Conservation (phyloP, 2,329 filamentous ascomycete genomes). For the Madurella fahalii region DNA sequence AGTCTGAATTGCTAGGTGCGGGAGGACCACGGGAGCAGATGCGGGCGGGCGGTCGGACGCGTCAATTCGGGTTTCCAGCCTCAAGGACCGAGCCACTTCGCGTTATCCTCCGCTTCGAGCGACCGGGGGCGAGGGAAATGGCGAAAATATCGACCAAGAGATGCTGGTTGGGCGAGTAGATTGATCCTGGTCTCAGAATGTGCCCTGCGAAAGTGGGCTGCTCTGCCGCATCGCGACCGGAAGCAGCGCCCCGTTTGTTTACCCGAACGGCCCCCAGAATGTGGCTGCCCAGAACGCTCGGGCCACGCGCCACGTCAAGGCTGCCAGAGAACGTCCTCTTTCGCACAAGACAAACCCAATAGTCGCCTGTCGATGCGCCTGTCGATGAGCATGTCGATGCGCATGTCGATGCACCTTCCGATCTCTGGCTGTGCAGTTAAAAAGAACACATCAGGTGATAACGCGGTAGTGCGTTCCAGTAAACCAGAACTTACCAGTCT, state of each 20-base stretch:
- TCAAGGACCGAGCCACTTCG: conserved; percentile 6
- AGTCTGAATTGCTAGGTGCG: neutral
- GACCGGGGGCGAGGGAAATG: neutral
- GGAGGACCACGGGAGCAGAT: neutral
- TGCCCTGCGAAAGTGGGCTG: conserved; percentile 7
- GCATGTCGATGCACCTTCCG: neutral
- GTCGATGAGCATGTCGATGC: neutral
- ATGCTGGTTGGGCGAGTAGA: conserved; percentile 14
- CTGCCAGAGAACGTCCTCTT: neutral
- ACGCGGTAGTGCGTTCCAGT: too few species aligned
- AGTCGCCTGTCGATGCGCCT: too few species aligned
- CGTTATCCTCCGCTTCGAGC: neutral
- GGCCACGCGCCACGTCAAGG: conserved; percentile 10
- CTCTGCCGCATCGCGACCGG: conserved; percentile 18
- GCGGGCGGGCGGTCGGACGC: conserved; percentile 19
- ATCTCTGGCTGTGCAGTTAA: too few species aligned
- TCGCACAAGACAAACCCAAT: too few species aligned
- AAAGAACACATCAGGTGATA: too few species aligned
- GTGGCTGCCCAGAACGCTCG: conserved; percentile 15
- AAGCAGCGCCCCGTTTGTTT: conserved; percentile 27
- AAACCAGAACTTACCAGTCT: too few species aligned
- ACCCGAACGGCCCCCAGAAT: conserved; percentile 18
- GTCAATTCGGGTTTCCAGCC: conserved; percentile 16
- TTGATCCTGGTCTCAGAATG: conserved; percentile 1
- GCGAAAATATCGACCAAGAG: conserved; percentile 6